These are phyloP conservation scores for Chrysochromulina parva DNA, from an alignment of 78 protist species.

Conservation along the genomic window DNA sequence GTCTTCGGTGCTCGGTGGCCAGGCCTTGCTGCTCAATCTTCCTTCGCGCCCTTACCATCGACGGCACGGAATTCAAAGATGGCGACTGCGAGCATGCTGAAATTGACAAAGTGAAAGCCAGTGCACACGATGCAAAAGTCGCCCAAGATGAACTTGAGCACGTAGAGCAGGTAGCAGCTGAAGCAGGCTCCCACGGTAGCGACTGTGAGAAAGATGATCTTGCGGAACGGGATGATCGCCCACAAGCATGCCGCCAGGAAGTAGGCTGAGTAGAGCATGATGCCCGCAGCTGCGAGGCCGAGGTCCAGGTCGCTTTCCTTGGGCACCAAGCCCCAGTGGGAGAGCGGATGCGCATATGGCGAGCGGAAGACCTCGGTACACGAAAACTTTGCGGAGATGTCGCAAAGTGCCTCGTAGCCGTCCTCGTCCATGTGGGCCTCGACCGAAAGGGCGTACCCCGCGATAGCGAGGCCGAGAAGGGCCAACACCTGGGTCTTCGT, in stretches of 20 bases:
- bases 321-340: slow-evolving; percentile 29
- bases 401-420: neutral
- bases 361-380: slow-evolving; percentile 22
- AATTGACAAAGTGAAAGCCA: slow-evolving; percentile 33
- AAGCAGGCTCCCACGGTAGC: slow-evolving; percentile 6
- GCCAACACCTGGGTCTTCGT: neutral
- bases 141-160: slow-evolving; percentile 24
- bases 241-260: neutral
- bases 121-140: slow-evolving; percentile 53
- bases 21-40: too few relatives aligned
- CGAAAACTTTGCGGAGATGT: neutral
- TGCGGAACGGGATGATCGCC: neutral
- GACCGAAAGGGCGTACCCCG: neutral
- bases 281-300: neutral
- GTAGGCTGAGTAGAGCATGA: neutral
- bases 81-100: slow-evolving; percentile 12
- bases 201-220: neutral
- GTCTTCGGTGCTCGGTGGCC: too few relatives aligned
- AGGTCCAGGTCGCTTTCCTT: neutral
- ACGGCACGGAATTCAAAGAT: too few relatives aligned
- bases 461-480: neutral
- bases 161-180: slow-evolving; percentile 47
- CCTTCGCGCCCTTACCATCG: too few relatives aligned
- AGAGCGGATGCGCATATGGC: slow-evolving; percentile 3
- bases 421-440: neutral